Conservation (phyloP, 306 rosid species). For the Begonia masoniana region DNA sequence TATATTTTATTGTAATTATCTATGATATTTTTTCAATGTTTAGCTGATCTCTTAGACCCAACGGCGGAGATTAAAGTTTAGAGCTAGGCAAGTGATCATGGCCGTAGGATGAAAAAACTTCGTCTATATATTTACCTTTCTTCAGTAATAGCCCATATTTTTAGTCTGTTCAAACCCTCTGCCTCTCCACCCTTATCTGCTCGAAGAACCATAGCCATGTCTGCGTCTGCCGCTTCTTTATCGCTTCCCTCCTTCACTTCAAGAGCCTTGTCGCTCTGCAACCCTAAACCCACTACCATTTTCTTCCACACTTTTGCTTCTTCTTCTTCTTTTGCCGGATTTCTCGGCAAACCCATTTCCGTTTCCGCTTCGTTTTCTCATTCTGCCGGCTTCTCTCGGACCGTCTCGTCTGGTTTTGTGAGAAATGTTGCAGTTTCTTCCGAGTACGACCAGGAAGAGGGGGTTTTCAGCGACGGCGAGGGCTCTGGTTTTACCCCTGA, state of each 20-base stretch:
- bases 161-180: slow-evolving; percentile 2
- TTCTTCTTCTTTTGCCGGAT: slow-evolving; percentile 15
- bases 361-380: slow-evolving; percentile 35
- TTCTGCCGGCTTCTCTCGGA: slow-evolving; percentile 7
- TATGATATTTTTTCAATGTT: no score
- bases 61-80: no score
- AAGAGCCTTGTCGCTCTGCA: slow-evolving; percentile 19
- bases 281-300: slow-evolving; percentile 14
- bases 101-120: no score
- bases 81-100: no score
- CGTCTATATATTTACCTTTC: no score
- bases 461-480: slow-evolving; percentile 19
- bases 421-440: slow-evolving; percentile 50
- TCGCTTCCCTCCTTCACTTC: slow-evolving; percentile 39
- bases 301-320: slow-evolving; percentile 16
- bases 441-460: slow-evolving; percentile 68
- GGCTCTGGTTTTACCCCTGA: slow-evolving; percentile 30
- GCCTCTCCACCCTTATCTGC: slow-evolving; percentile 28
- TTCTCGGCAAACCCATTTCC: slow-evolving; percentile 25
- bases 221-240: slow-evolving; percentile 56
- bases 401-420: slow-evolving; percentile 29
- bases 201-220: slow-evolving; percentile 28
- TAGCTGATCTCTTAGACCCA: no score
- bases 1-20: no score
- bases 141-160: no score